These are phyloP conservation scores for Glycine soja DNA, from an alignment of 306 rosid species.

Conservation along the genomic window DNA sequence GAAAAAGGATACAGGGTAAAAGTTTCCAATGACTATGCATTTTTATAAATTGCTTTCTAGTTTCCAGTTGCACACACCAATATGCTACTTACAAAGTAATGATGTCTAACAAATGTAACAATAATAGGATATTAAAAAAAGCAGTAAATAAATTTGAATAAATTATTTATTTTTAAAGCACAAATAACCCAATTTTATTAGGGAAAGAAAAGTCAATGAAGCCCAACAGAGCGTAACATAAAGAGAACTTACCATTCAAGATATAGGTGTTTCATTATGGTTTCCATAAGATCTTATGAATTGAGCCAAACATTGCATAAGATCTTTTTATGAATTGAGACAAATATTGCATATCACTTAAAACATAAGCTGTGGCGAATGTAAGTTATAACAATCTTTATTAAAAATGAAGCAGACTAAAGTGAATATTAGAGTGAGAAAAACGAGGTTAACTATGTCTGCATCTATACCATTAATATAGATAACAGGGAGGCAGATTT, in stretches of 20 bases:
- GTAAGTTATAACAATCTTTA: background rate
- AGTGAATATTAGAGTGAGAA: background rate
- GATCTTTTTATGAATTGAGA: too few relatives aligned
- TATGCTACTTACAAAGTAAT: background rate
- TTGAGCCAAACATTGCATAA: too few relatives aligned
- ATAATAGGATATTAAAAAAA: slow-evolving; percentile 19
- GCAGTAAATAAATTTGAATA: background rate
- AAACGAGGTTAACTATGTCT: background rate
- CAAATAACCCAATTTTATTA: background rate
- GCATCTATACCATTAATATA: background rate
- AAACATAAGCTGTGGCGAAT: background rate
- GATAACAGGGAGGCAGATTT: background rate
- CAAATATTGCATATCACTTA: too few relatives aligned
- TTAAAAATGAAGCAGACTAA: background rate
- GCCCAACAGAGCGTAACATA: background rate
- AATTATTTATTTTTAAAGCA: background rate
- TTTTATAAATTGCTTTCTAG: slow-evolving; percentile 2
- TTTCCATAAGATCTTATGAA: background rate
- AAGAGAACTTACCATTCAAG: slow-evolving; percentile 10
- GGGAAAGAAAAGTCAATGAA: background rate
- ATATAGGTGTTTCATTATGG: background rate
- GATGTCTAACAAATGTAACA: background rate
- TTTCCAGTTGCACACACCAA: background rate
- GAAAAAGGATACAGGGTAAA: slow-evolving; percentile 1
- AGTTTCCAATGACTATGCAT: background rate